phyloP scores from a whole-genome alignment of 2,329 filamentous ascomycete species.

The Amesomyces nigricolor region DNA sequence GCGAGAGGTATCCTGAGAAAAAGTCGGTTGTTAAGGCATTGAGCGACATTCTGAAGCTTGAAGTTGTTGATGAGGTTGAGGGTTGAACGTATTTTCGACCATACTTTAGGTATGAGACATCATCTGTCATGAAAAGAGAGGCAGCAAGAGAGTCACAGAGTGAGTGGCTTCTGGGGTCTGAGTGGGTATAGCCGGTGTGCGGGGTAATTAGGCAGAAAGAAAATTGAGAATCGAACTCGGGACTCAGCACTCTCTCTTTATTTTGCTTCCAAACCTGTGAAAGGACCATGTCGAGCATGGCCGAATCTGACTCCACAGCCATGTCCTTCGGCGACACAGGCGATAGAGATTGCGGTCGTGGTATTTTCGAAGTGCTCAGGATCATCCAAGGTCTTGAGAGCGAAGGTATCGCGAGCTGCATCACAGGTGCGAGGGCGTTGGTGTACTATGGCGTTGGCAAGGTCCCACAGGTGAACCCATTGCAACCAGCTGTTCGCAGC shows the following conservation, averaged over 20 bases:
- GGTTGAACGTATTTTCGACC: no score
- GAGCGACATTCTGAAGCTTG: background rate
- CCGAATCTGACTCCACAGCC: background rate
- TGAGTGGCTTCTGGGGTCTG: no score
- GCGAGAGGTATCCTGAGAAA: background rate
- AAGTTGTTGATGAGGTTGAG: no score
- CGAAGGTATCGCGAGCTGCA: background rate
- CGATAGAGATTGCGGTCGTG: background rate
- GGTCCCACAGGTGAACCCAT: constrained; percentile 1
- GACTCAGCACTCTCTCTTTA: no score
- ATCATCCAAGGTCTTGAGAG: background rate
- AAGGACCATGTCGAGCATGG: no score
- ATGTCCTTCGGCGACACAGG: background rate
- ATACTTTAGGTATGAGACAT: no score
- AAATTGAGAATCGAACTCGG: no score
- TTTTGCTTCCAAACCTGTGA: no score
- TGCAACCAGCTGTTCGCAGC: background rate
- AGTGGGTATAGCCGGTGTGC: no score
- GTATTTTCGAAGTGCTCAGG: background rate
- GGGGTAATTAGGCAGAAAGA: no score
- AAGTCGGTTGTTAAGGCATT: background rate
- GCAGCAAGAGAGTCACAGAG: no score
- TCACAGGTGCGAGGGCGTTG: constrained; percentile 2
- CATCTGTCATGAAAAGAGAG: no score
- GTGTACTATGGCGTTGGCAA: constrained; percentile 5